A percentile compares a stretch with the other conserved stretches of the same genome.
These are phyloP conservation scores for Cyberlindnera xylosilytica DNA, from an alignment of 805 yeast species.

Conservation along the genomic window DNA sequence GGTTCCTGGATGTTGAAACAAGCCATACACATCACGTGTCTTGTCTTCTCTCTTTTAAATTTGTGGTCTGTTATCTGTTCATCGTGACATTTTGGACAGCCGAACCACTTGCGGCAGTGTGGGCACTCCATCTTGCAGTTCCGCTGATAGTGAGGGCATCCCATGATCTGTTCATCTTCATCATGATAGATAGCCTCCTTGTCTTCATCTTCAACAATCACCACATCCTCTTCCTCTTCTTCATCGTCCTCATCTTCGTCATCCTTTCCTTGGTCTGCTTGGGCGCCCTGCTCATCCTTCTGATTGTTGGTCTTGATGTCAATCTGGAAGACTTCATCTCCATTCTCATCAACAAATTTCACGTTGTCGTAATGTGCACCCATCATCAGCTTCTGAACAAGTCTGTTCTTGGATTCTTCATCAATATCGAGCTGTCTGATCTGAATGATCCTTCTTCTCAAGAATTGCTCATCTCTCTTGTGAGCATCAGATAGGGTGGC, in stretches of 20 bases:
- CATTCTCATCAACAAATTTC: conserved; percentile 30
- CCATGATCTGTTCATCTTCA: conserved; percentile 45
- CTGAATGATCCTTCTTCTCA: conserved; percentile 49
- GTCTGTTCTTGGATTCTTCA: conserved; percentile 25
- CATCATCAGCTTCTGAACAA: conserved; percentile 68
- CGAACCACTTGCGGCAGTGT: conserved; percentile 67
- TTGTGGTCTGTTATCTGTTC: conserved; percentile 50
- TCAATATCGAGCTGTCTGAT: conserved; percentile 21
- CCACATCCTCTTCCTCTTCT: conserved; percentile 17
- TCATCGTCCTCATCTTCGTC: conserved; percentile 13
- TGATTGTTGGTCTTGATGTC: conserved; percentile 20
- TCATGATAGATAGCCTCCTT: conserved; percentile 46
- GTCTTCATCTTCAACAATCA: conserved; percentile 46
- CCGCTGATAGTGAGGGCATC: conserved; percentile 81
- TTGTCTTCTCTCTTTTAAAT: conserved; percentile 56
- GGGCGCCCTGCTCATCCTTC: too few species aligned
- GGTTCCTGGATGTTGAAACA: conserved; percentile 79
- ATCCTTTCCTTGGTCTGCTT: conserved; percentile 11
- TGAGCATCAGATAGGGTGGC: conserved; percentile 18
- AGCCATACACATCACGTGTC: conserved; percentile 74
- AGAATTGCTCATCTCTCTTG: conserved; percentile 27
- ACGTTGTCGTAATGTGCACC: conserved; percentile 56
- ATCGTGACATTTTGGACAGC: conserved; percentile 88
- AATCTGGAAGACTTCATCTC: conserved; percentile 26
- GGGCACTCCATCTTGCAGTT: conserved; percentile 83